phyloP scores from a whole-genome alignment of 768 basidiomycete genomes.

The Podaxis mareebaensis region DNA sequence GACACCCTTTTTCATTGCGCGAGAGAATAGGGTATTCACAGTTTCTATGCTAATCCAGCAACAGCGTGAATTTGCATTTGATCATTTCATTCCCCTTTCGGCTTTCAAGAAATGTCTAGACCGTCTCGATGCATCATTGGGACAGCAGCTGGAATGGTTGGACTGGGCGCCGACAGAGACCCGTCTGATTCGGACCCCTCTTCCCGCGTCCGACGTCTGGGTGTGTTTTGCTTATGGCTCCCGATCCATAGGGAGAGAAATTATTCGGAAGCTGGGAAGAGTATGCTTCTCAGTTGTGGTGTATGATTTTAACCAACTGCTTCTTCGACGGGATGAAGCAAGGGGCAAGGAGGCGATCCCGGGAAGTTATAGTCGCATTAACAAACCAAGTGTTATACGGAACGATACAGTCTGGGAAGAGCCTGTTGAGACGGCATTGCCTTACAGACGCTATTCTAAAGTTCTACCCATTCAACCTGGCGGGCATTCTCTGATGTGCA shows the following conservation, averaged over 20 bases:
- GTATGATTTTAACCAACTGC: constrained; percentile 54
- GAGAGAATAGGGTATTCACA: constrained; percentile 44
- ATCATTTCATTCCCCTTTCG: constrained; percentile 45
- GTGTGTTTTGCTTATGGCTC: constrained; percentile 55
- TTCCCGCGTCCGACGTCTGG: constrained; percentile 45
- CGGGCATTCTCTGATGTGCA: constrained; percentile 45
- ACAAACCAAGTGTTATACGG: constrained; percentile 22
- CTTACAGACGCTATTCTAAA: constrained; percentile 40
- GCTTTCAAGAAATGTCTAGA: constrained; percentile 31
- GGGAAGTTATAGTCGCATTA: not conserved
- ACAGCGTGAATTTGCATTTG: constrained; percentile 25
- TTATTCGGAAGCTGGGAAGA: constrained; percentile 20
- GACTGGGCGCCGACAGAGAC: constrained; percentile 53
- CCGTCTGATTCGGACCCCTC: constrained; percentile 37
- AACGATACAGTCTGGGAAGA: constrained; percentile 38
- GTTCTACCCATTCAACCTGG: constrained; percentile 22
- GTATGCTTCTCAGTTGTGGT: constrained; percentile 32
- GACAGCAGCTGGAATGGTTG: constrained; percentile 39
- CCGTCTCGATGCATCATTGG: constrained; percentile 16
- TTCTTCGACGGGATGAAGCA: constrained; percentile 23
- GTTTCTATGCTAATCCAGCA: constrained; percentile 42
- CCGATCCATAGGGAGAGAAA: constrained; percentile 37
- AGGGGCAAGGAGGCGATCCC: not conserved
- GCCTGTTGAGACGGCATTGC: constrained; percentile 44
- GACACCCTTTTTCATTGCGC: constrained; percentile 50